Percentiles rank a stretch among this genome's conserved stretches.
Evolutionary conservation across 306 rosid genomes (phyloP).

Genomic region (Prunus campanulata): DNA sequence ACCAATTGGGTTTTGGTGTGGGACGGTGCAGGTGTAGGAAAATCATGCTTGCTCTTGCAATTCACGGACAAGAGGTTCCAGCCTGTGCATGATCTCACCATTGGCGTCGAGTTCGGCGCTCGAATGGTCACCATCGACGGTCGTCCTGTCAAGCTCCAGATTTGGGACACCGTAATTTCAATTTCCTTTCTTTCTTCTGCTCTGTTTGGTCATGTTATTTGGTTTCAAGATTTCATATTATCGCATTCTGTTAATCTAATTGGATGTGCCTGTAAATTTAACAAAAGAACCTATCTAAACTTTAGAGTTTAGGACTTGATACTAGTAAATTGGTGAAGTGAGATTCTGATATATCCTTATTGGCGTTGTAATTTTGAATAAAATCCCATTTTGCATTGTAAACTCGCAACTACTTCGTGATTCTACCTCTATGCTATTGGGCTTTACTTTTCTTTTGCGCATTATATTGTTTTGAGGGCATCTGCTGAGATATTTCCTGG

Average conservation of each 20-base stretch:
- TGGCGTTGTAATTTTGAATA: not conserved
- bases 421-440: not conserved
- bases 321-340: too few relatives aligned
- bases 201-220: not conserved
- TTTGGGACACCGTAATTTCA: slow-evolving; percentile 88
- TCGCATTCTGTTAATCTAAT: not conserved
- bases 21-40: slow-evolving; percentile 69
- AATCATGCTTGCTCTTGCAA: slow-evolving; percentile 88
- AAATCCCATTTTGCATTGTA: not conserved
- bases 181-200: not conserved
- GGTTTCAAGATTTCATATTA: not conserved
- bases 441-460: not conserved
- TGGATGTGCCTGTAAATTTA: not conserved
- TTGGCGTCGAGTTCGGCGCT: slow-evolving; percentile 97
- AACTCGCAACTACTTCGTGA: not conserved
- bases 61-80: slow-evolving; percentile 97
- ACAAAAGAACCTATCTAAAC: not conserved
- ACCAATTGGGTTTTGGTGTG: slow-evolving; percentile 1
- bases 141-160: slow-evolving; percentile 91
- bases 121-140: slow-evolving; percentile 86
- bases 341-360: not conserved
- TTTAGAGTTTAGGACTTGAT: not conserved
- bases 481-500: not conserved
- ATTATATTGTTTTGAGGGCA: not conserved
- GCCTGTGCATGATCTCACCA: slow-evolving; percentile 97